phyloP scores from a whole-genome alignment of 352 stramenopile species.

The Pythium brassicae region DNA sequence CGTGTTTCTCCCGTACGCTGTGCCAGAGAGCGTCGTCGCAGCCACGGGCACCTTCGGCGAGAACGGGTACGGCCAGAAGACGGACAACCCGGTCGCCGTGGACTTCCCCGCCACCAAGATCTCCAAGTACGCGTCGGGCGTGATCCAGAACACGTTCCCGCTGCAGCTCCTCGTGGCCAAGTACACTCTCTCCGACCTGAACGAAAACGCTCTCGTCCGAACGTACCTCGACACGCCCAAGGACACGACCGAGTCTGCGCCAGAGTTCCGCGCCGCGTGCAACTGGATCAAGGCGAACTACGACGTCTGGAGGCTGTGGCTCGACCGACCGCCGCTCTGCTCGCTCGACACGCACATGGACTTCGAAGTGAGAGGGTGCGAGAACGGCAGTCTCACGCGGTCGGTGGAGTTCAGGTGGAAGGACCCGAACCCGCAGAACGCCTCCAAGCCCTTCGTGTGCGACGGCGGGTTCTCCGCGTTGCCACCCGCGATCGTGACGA shows the following conservation, averaged over 20 bases:
- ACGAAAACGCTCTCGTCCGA: slow-evolving; percentile 35
- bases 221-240: slow-evolving; percentile 14
- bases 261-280: slow-evolving; percentile 36
- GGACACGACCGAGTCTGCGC: slow-evolving; percentile 16
- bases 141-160: slow-evolving; percentile 1
- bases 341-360: slow-evolving; percentile 20
- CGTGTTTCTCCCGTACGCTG: slow-evolving; percentile 30
- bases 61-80: slow-evolving; percentile 36
- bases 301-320: slow-evolving; percentile 37
- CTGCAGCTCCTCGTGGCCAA: slow-evolving; percentile 26
- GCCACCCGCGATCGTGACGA: slow-evolving; percentile 27
- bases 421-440: slow-evolving; percentile 25
- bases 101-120: slow-evolving; percentile 35
- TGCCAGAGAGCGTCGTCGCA: slow-evolving; percentile 24
- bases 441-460: slow-evolving; percentile 27
- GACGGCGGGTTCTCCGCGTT: slow-evolving; percentile 31
- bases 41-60: slow-evolving; percentile 40
- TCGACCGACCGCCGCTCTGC: slow-evolving; percentile 30
- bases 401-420: slow-evolving; percentile 32
- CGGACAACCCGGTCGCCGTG: slow-evolving; percentile 36
- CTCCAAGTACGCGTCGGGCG: slow-evolving; percentile 27
- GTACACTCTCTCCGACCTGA: slow-evolving; percentile 23
- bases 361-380: slow-evolving; percentile 23
- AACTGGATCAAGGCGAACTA: slow-evolving; percentile 54
- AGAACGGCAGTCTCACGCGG: slow-evolving; percentile 10